Conservation (phyloP, 1,139 yeast genomes). For the Taphrina deformans region DNA sequence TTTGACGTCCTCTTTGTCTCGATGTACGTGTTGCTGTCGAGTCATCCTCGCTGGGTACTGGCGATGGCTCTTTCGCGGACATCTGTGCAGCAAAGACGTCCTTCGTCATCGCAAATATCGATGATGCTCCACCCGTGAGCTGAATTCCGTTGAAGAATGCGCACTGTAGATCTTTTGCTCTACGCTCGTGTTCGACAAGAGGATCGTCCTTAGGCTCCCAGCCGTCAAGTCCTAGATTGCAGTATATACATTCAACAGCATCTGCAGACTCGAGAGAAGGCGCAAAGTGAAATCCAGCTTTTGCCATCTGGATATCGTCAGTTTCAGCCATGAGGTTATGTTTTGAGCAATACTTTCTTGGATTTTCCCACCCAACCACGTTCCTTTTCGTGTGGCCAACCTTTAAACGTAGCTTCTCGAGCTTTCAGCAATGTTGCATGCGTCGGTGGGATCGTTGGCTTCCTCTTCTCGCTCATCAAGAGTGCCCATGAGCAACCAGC, state of each 20-base stretch:
- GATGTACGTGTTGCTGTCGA: neutral
- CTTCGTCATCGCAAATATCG: slow-evolving; percentile 33
- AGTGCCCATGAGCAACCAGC: slow-evolving; percentile 24
- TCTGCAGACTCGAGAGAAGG: slow-evolving; percentile 65
- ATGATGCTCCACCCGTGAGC: slow-evolving; percentile 9
- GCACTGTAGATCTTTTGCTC: slow-evolving; percentile 50
- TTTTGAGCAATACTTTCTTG: slow-evolving; percentile 43
- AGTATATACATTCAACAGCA: slow-evolving; percentile 68
- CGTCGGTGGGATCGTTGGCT: slow-evolving; percentile 46
- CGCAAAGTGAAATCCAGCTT: slow-evolving; percentile 67
- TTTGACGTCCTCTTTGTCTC: neutral
- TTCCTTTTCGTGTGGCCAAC: slow-evolving; percentile 58
- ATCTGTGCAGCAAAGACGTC: slow-evolving; percentile 20
- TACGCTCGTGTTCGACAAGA: slow-evolving; percentile 42
- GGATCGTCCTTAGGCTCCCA: slow-evolving; percentile 77
- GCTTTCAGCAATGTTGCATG: slow-evolving; percentile 48
- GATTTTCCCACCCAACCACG: slow-evolving; percentile 49
- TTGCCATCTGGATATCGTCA: slow-evolving; percentile 51
- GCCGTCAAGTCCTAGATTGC: slow-evolving; percentile 65
- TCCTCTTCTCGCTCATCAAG: slow-evolving; percentile 18
- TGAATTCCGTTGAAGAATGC: slow-evolving; percentile 51
- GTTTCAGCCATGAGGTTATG: neutral
- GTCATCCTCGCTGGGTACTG: slow-evolving; percentile 11
- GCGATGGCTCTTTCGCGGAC: slow-evolving; percentile 1
- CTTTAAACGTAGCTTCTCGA: slow-evolving; percentile 55